phyloP scores from a whole-genome alignment of 768 basidiomycete genomes.

The Gymnopilus junonius region DNA sequence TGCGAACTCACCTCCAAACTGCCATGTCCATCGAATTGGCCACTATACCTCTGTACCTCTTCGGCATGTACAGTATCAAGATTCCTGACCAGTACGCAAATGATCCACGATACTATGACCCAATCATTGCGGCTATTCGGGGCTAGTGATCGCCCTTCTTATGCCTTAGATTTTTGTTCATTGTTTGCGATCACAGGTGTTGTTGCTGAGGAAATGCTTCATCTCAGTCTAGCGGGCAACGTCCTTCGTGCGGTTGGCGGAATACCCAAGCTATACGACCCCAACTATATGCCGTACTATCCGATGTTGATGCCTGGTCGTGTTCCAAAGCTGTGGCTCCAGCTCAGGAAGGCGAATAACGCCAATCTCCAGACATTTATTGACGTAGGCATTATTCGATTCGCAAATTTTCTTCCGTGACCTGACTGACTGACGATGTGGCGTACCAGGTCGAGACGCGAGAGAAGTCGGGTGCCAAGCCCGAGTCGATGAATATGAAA shows the following conservation, averaged over 20 bases:
- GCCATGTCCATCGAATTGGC: conserved; percentile 29
- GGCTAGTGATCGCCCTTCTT: not conserved
- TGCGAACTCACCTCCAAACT: conserved; percentile 23
- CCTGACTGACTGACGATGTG: not conserved
- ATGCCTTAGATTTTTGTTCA: not conserved
- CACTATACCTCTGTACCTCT: conserved; percentile 31
- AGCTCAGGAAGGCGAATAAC: conserved; percentile 9
- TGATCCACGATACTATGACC: conserved; percentile 18
- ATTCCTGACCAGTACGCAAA: conserved; percentile 15
- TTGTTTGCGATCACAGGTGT: conserved; percentile 18
- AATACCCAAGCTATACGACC: conserved; percentile 23
- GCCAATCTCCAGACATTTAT: conserved; percentile 17
- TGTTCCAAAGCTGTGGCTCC: conserved; percentile 17
- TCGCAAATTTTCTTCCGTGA: not conserved
- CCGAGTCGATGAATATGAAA: conserved; percentile 18
- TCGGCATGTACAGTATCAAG: conserved; percentile 29
- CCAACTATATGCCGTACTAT: conserved; percentile 22
- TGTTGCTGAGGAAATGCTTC: conserved; percentile 31
- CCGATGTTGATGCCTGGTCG: conserved; percentile 23
- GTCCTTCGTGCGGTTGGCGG: conserved; percentile 25
- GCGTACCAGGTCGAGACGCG: conserved; percentile 12
- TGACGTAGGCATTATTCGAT: conserved; percentile 6
- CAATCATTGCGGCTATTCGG: conserved; percentile 13
- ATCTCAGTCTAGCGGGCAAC: conserved; percentile 30
- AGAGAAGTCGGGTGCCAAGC: conserved; percentile 11